Conservation (phyloP, 768 basidiomycete genomes). For the Pholiota microspora region DNA sequence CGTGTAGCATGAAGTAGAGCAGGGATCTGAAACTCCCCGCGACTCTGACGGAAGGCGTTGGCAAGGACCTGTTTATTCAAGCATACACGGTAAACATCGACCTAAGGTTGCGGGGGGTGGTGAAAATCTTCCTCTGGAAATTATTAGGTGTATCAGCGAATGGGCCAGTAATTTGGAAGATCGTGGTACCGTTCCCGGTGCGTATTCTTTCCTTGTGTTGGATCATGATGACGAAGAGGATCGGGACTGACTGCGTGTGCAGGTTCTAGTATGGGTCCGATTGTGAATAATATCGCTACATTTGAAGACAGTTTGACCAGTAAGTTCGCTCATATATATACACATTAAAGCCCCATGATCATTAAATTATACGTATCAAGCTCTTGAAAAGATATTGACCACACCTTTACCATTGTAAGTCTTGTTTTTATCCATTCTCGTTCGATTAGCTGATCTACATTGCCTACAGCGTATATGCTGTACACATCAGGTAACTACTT, state of each 20-base stretch:
- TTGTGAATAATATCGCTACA: slow-evolving; percentile 45
- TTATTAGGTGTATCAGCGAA: slow-evolving; percentile 52
- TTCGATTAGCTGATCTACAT: neutral
- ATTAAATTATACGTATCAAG: slow-evolving; percentile 25
- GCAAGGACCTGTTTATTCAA: slow-evolving; percentile 35
- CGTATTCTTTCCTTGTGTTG: slow-evolving; percentile 12
- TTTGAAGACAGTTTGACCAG: slow-evolving; percentile 55
- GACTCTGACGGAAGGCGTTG: slow-evolving; percentile 24
- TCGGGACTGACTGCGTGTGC: neutral
- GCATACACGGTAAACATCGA: slow-evolving; percentile 30
- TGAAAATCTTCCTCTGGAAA: slow-evolving; percentile 57
- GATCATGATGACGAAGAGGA: neutral
- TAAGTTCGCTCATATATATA: slow-evolving; percentile 20
- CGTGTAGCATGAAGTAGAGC: neutral
- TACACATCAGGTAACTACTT: slow-evolving; percentile 47
- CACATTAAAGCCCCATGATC: neutral
- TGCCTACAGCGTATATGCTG: slow-evolving; percentile 51
- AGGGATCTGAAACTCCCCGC: neutral
- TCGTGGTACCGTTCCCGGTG: slow-evolving; percentile 56
- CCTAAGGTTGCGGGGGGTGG: slow-evolving; percentile 39
- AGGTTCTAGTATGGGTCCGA: slow-evolving; percentile 50
- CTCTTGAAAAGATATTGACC: slow-evolving; percentile 58
- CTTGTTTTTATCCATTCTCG: neutral
- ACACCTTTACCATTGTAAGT: slow-evolving; percentile 67
- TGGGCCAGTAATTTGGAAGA: slow-evolving; percentile 61